phyloP scores from a whole-genome alignment of 2,329 filamentous ascomycete genomes.

The Grosmannia huntii region DNA sequence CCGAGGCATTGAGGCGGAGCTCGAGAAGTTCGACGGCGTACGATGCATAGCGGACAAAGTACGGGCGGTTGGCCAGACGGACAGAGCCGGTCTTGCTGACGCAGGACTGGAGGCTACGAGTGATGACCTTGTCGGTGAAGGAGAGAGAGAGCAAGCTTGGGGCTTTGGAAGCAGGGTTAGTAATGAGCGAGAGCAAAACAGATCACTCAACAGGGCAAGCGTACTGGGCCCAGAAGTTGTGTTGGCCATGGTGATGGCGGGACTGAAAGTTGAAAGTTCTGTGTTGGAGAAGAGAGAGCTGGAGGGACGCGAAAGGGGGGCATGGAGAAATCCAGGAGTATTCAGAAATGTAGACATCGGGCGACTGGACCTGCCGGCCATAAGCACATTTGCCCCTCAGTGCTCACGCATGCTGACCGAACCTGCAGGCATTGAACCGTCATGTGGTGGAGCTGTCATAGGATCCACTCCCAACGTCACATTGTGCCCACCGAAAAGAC shows the following conservation, averaged over 20 bases:
- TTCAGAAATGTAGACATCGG: too few relatives aligned
- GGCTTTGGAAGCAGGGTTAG: too few relatives aligned
- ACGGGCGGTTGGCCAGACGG: not conserved
- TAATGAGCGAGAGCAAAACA: too few relatives aligned
- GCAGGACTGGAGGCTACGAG: not conserved
- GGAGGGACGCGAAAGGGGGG: not conserved
- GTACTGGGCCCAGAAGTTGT: not conserved
- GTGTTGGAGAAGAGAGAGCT: not conserved
- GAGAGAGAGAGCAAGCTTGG: not conserved
- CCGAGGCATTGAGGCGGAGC: not conserved
- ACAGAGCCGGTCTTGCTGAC: not conserved
- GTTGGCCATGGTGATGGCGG: not conserved
- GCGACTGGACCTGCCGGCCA: too few relatives aligned
- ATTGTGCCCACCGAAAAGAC: too few relatives aligned
- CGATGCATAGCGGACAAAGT: not conserved
- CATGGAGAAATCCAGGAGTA: not conserved
- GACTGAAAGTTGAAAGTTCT: too few relatives aligned
- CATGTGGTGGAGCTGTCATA: too few relatives aligned
- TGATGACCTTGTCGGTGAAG: not conserved
- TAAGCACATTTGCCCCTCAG: not conserved
- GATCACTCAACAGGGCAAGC: not conserved
- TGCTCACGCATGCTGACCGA: not conserved
- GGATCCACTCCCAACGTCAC: too few relatives aligned
- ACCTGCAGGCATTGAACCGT: not conserved
- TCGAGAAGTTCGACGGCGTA: not conserved